Percentiles rank a stretch among this genome's conserved stretches.
phyloP scores from a whole-genome alignment of 192 early-diverging fungal genomes.

The Entrophospora sp. region DNA sequence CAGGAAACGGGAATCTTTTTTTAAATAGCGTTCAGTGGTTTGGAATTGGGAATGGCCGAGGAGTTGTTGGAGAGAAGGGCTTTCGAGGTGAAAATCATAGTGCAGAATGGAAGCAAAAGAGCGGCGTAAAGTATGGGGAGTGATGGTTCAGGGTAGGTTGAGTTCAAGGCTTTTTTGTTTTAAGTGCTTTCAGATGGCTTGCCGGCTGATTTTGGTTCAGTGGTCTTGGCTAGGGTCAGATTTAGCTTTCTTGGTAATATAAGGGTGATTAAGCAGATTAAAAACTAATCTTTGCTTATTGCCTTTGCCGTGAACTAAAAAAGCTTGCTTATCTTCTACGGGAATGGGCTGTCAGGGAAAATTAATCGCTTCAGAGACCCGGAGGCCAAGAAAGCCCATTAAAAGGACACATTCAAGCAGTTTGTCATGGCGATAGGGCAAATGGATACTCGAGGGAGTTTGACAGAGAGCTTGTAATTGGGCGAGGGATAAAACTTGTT shows the following conservation, averaged over 20 bases:
- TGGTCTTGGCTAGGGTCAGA: not conserved
- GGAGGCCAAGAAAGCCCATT: not conserved
- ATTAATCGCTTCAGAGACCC: not conserved
- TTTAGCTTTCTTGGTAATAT: not conserved
- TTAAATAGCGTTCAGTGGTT: not conserved
- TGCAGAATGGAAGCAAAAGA: constrained; percentile 3
- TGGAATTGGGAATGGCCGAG: not conserved
- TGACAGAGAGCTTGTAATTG: too few relatives aligned
- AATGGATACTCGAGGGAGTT: not conserved
- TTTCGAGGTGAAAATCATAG: not conserved
- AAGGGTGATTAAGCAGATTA: not conserved
- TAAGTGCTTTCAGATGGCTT: not conserved
- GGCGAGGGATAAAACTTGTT: too few relatives aligned
- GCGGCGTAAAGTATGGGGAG: not conserved
- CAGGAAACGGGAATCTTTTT: not conserved
- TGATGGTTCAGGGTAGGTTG: not conserved
- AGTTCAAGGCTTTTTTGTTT: not conserved
- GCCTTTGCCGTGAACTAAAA: not conserved
- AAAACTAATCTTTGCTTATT: not conserved
- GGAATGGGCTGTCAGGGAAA: not conserved
- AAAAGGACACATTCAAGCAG: not conserved
- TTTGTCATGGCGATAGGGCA: not conserved
- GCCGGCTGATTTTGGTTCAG: not conserved
- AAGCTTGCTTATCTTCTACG: not conserved
- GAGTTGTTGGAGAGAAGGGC: not conserved